Evolutionary conservation across 306 rosid genomes (phyloP).

Genomic region (Betula pendula): DNA sequence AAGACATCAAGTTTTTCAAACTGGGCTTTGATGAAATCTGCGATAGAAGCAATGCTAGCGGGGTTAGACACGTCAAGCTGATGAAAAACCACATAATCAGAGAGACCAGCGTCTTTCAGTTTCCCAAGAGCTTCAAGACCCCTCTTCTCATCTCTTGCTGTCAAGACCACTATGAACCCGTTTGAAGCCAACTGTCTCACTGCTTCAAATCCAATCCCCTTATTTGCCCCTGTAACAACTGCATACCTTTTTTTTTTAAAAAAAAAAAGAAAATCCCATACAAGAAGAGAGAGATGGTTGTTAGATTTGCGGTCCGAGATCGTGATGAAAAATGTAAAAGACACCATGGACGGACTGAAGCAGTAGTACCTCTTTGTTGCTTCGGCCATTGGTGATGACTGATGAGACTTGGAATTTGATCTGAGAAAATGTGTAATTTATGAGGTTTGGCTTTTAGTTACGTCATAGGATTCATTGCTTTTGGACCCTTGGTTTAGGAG

Average conservation of each 20-base stretch:
- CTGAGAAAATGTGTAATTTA: too few relatives aligned
- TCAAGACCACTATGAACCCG: constrained; percentile 36
- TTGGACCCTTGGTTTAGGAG: too few relatives aligned
- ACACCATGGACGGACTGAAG: not conserved
- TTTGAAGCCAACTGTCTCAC: constrained; percentile 33
- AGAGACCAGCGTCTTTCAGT: constrained; percentile 8
- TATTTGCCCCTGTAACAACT: constrained; percentile 36
- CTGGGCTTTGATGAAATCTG: constrained; percentile 23
- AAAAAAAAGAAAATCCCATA: not conserved
- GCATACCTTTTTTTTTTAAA: constrained; percentile 9
- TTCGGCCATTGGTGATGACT: not conserved
- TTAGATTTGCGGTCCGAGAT: not conserved
- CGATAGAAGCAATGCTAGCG: constrained; percentile 23
- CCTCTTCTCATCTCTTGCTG: constrained; percentile 43
- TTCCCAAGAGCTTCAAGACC: constrained; percentile 36
- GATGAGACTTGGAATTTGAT: not conserved
- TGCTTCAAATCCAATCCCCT: constrained; percentile 37
- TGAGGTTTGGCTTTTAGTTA: too few relatives aligned
- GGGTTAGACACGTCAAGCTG: constrained; percentile 19
- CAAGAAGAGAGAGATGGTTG: not conserved
- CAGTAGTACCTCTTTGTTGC: constrained; percentile 5
- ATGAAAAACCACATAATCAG: constrained; percentile 9
- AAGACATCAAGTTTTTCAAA: constrained; percentile 41
- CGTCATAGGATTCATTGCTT: too few relatives aligned
- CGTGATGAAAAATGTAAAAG: not conserved